Conservation (phyloP, 495 filamentous ascomycete genomes). For the Aspergillus nidulans region DNA sequence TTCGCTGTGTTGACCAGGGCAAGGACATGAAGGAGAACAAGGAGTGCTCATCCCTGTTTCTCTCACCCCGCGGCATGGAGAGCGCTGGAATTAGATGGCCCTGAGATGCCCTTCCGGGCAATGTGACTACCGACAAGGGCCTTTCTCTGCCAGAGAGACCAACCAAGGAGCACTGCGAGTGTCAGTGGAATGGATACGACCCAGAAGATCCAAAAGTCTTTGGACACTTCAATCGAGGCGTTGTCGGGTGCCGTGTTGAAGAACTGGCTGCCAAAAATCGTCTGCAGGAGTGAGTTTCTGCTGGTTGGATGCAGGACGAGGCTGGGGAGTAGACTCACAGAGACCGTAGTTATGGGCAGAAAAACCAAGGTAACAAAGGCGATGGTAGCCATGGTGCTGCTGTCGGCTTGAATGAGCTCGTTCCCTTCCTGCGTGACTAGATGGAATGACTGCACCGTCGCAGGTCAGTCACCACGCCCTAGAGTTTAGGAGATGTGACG, state of each 20-base stretch:
- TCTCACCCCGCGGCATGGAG: no score
- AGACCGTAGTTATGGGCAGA: not conserved
- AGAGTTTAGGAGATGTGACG: not conserved
- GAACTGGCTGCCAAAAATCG: constrained; percentile 1
- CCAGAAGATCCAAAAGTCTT: constrained; percentile 1
- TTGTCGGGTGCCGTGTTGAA: not conserved
- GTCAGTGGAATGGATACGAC: not conserved
- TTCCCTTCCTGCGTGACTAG: not conserved
- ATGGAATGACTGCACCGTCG: not conserved
- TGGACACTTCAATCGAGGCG: not conserved
- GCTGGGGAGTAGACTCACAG: not conserved
- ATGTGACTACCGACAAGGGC: not conserved
- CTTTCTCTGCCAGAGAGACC: not conserved
- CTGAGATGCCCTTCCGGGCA: no score
- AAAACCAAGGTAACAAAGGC: not conserved
- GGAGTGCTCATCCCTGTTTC: no score
- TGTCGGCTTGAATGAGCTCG: not conserved
- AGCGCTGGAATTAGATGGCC: no score
- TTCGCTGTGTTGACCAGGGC: no score
- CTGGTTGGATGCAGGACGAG: not conserved
- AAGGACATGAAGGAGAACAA: no score
- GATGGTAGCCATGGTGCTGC: constrained; percentile 1
- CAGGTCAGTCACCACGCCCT: not conserved
- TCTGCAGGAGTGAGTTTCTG: not conserved
- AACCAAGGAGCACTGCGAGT: not conserved